Percentiles rank a stretch among this genome's conserved stretches.
Conservation (phyloP, 2,329 filamentous ascomycete genomes). For the Sarocladium brachiariae region DNA sequence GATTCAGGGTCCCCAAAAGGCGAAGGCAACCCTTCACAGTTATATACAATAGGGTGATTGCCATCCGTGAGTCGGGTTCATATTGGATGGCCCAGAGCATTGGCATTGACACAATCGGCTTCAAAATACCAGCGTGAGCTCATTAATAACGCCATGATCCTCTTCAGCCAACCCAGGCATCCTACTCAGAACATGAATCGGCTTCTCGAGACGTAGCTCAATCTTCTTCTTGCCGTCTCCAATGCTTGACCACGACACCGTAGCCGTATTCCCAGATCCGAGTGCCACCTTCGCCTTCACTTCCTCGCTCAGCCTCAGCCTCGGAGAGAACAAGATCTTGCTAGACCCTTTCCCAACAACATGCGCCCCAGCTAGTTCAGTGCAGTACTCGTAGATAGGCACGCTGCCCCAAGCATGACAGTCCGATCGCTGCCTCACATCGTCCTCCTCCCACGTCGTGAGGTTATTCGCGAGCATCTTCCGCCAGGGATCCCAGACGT, state of each 20-base stretch:
- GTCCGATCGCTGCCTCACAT: slow-evolving; percentile 15
- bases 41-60: too few species aligned
- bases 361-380: slow-evolving; percentile 13
- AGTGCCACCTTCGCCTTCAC: slow-evolving; percentile 20
- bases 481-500: slow-evolving; percentile 15
- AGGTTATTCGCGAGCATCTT: slow-evolving; percentile 13
- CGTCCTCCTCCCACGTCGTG: slow-evolving; percentile 16
- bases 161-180: slow-evolving; percentile 12
- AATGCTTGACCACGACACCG: slow-evolving; percentile 16
- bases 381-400: slow-evolving; percentile 15
- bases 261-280: slow-evolving; percentile 18
- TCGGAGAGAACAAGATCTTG: slow-evolving; percentile 21
- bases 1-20: too few species aligned
- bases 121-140: too few species aligned
- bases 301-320: slow-evolving; percentile 17
- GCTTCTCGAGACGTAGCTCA: slow-evolving; percentile 12
- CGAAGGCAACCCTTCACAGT: too few species aligned
- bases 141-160: slow-evolving; percentile 14
- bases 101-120: too few species aligned
- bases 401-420: slow-evolving; percentile 17
- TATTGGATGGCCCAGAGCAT: too few species aligned
- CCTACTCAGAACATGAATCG: slow-evolving; percentile 14
- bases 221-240: slow-evolving; percentile 11
- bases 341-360: slow-evolving; percentile 13
- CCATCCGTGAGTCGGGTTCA: too few species aligned